Base-by-base conservation (phyloP, 768 basidiomycete species). In the Mycena galopus region DNA sequence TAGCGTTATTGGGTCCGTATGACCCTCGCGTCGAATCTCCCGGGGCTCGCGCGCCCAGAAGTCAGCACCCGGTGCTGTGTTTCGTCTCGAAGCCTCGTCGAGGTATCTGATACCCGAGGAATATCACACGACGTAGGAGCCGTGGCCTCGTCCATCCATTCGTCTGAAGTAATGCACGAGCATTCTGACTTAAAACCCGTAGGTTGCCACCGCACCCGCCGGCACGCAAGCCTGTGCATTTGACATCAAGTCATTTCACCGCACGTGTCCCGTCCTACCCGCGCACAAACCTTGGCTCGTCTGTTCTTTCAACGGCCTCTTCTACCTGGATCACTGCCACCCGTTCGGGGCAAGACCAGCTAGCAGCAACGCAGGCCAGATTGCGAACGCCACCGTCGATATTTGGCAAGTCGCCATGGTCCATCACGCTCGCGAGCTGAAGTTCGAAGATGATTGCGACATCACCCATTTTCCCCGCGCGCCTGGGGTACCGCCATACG, bases 281-380 rank as follows among this genome's bases (percentile, higher is more conserved):
- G n/a, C n/a, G n/a, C n/a, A n/a, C n/a, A n/a, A n/a, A n/a, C n/a
- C n/a, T n/a, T n/a, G n/a, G n/a, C n/a, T n/a, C n/a, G n/a, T n/a
- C n/a, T n/a, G n/a, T n/a, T n/a, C n/a, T n/a, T n/a, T n/a, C n/a
- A n/a, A n/a, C n/a, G n/a, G n/a, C n/a, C n/a, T n/a, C 0, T 71
- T 76, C 27, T 80, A 55, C 19, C 71, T 79, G 1, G 68, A 80
- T 29, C 78, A 79, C 53, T 69, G 69, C 33, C 32, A 71, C 16
- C 74, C 76, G 0, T 80, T 79, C 42, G 75, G 78, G 2, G 70
- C 75, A 0, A 9, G 44, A 0, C 68, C 77, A 0, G 73, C 78
- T 0, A 75, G 75, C 35, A 72, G 77, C 4, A 76, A 75, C 21
- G 55, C 77, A 5, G 79, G 79, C 1, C 60, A 67, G 51, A 66